A percentile compares a stretch with the other conserved stretches of the same genome.
Evolutionary conservation across 345 rosid species (phyloP).

Genomic region (Eucalyptus polyanthemos): DNA sequence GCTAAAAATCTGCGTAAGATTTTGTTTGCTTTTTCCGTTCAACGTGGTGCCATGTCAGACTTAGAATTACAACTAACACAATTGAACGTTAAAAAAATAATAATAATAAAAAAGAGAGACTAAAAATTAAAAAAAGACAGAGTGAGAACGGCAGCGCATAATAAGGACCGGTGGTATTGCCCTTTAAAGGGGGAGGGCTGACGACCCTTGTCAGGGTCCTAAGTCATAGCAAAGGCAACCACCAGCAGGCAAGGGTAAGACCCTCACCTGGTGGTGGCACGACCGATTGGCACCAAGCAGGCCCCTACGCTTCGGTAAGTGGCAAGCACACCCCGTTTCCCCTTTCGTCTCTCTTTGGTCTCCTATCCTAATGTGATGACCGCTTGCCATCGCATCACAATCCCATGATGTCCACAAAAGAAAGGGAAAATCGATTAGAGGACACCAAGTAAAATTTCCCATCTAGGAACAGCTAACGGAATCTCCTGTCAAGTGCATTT

Average conservation of each 20-base stretch:
- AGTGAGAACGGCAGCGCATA: not conserved
- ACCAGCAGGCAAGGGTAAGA: not conserved
- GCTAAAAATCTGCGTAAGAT: not conserved
- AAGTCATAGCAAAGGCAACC: not conserved
- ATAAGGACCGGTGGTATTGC: not conserved
- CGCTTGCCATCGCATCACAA: not conserved
- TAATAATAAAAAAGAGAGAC: too few relatives aligned
- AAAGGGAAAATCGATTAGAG: not conserved
- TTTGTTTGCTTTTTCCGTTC: not conserved
- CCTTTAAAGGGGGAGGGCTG: not conserved
- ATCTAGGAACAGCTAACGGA: not conserved
- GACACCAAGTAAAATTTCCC: not conserved
- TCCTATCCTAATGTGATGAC: not conserved
- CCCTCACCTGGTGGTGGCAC: not conserved
- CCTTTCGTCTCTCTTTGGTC: not conserved
- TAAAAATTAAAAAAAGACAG: not conserved
- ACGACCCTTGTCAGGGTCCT: not conserved
- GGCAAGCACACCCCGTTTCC: not conserved
- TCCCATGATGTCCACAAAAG: not conserved
- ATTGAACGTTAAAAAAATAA: not conserved
- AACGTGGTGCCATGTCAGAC: not conserved
- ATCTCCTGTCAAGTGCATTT: not conserved
- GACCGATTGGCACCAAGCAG: too few relatives aligned
- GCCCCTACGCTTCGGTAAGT: too few relatives aligned
- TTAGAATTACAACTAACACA: not conserved